Evolutionary conservation across 805 yeast species (phyloP).

Genomic region (Suhomyces prunicola): DNA sequence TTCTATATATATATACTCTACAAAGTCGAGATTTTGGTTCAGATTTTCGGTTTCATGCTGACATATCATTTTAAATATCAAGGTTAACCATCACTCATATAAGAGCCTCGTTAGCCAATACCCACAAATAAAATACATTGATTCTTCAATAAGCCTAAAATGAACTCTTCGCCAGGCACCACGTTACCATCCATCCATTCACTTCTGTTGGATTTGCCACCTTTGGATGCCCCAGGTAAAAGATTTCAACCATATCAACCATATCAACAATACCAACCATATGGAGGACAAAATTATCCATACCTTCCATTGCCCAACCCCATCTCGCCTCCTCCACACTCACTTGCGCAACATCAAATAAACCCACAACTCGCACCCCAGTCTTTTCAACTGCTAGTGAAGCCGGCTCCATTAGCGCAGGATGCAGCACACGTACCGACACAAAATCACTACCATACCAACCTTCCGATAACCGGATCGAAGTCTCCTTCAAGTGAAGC

Average conservation of each 20-base stretch:
- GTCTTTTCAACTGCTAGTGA: neutral
- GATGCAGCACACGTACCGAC: constrained; percentile 1
- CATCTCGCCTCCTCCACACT: neutral
- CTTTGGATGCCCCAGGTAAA: constrained; percentile 5
- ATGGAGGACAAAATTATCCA: neutral
- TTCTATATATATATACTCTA: neutral
- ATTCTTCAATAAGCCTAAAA: neutral
- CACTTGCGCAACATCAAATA: neutral
- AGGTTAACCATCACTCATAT: neutral
- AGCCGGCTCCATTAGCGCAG: neutral
- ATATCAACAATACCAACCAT: constrained; percentile 1
- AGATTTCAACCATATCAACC: neutral
- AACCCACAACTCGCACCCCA: neutral
- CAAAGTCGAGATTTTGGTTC: neutral
- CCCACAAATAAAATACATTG: neutral
- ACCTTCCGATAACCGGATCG: neutral
- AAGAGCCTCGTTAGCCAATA: neutral
- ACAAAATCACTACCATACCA: constrained; percentile 1
- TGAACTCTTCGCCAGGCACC: constrained; percentile 4
- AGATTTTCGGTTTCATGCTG: neutral
- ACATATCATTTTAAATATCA: neutral
- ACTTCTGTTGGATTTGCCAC: constrained; percentile 32
- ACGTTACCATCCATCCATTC: constrained; percentile 35
- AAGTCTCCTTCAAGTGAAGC: neutral
- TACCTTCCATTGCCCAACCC: neutral